Evolutionary conservation across 495 filamentous ascomycete genomes (phyloP).

Genomic region (Lophiotrema nucula): DNA sequence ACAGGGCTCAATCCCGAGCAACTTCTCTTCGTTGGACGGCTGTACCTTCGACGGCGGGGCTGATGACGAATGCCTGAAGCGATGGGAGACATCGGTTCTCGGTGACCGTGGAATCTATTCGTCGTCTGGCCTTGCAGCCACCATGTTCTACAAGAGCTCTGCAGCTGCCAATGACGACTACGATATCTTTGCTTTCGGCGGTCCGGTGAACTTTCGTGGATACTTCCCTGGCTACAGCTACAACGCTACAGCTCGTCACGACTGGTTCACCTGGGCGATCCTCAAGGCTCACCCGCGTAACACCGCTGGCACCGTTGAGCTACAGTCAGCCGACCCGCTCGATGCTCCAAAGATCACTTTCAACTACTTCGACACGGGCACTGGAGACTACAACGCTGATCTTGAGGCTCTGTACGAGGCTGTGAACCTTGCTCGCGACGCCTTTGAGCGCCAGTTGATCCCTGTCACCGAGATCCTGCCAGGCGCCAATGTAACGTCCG

Average conservation of each 20-base stretch:
- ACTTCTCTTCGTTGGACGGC: constrained; percentile 38
- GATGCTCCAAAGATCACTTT: constrained; percentile 32
- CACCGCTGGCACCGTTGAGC: constrained; percentile 25
- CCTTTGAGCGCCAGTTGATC: background rate
- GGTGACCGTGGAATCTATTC: constrained; percentile 37
- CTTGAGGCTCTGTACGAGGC: constrained; percentile 26
- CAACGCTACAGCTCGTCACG: constrained; percentile 36
- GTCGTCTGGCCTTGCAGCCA: constrained; percentile 46
- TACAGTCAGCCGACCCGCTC: constrained; percentile 21
- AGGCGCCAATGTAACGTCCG: background rate
- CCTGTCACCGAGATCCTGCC: constrained; percentile 4
- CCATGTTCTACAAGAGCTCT: constrained; percentile 47
- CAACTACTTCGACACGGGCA: constrained; percentile 30
- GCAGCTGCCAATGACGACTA: constrained; percentile 37
- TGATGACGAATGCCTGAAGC: constrained; percentile 50
- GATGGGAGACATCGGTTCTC: constrained; percentile 42
- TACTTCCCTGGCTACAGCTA: constrained; percentile 48
- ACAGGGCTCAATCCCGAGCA: constrained; percentile 38
- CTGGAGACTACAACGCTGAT: constrained; percentile 5
- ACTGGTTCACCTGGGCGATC: constrained; percentile 36
- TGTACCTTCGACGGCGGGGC: constrained; percentile 48
- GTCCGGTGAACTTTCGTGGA: constrained; percentile 52
- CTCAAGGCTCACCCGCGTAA: constrained; percentile 27
- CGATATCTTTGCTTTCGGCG: constrained; percentile 55
- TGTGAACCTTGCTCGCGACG: constrained; percentile 13